Conservation (phyloP, 257 asterid species). For the Capsicum pubescens region DNA sequence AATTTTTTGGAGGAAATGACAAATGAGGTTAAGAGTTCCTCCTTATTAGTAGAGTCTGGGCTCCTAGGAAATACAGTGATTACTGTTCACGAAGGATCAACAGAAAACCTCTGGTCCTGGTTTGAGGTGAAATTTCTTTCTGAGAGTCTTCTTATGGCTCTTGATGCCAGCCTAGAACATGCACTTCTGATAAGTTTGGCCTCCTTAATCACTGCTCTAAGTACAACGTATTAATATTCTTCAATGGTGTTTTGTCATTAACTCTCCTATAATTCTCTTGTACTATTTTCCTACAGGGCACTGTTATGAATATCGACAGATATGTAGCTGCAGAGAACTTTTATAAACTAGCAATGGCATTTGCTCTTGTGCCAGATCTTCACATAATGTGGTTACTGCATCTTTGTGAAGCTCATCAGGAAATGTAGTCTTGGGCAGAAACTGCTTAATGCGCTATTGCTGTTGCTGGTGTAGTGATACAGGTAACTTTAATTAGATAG, state of each 20-base stretch:
- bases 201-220: slow-evolving; percentile 33
- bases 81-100: slow-evolving; percentile 50
- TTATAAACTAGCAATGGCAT: slow-evolving; percentile 97
- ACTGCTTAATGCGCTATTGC: slow-evolving; percentile 99
- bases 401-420: slow-evolving; percentile 99
- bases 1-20: slow-evolving; percentile 88
- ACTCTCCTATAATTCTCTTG: slow-evolving; percentile 15
- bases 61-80: slow-evolving; percentile 75
- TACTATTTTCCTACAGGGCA: slow-evolving; percentile 52
- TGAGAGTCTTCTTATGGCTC: slow-evolving; percentile 88
- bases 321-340: slow-evolving; percentile 99
- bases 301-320: slow-evolving; percentile 91
- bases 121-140: slow-evolving; percentile 78
- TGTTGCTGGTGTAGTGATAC: slow-evolving; percentile 99
- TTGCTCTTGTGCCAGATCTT: slow-evolving; percentile 99
- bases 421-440: slow-evolving; percentile 99
- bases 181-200: slow-evolving; percentile 75
- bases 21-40: slow-evolving; percentile 71
- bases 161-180: slow-evolving; percentile 99
- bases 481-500: slow-evolving; percentile 46
- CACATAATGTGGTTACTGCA: slow-evolving; percentile 99
- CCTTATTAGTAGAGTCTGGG: slow-evolving; percentile 67
- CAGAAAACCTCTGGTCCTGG: slow-evolving; percentile 84
- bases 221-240: slow-evolving; percentile 23
- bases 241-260: background rate